phyloP scores from a whole-genome alignment of 129 eudicot species.

The Silybum marianum region DNA sequence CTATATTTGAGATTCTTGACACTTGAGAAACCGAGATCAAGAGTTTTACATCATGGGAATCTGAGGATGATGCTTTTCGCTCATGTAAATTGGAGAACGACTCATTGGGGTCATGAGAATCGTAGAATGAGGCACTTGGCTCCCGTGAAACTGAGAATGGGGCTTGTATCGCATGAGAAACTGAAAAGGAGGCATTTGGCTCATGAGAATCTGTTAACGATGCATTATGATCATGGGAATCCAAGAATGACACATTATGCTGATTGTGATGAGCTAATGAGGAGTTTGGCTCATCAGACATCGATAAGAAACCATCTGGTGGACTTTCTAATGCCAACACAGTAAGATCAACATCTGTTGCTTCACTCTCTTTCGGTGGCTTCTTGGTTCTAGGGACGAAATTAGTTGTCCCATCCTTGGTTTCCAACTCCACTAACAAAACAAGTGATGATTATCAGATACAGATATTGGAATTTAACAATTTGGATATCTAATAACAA shows the following conservation, averaged over 20 bases:
- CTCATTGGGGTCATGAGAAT: conserved; percentile 5
- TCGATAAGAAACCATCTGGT: conserved; percentile 29
- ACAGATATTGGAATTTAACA: background rate
- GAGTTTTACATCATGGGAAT: conserved; percentile 8
- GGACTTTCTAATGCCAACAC: conserved; percentile 39
- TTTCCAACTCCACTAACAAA: conserved; percentile 37
- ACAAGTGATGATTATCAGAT: conserved; percentile 15
- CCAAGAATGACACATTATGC: conserved; percentile 18
- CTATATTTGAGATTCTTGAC: conserved; percentile 17
- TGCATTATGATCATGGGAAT: conserved; percentile 18
- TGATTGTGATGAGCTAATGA: conserved; percentile 19
- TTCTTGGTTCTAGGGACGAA: conserved; percentile 34
- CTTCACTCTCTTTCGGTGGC: conserved; percentile 26
- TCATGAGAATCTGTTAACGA: conserved; percentile 16
- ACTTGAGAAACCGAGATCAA: conserved; percentile 18
- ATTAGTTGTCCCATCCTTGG: conserved; percentile 30
- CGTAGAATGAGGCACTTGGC: conserved; percentile 17
- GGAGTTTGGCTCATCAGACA: conserved; percentile 28
- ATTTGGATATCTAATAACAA: background rate
- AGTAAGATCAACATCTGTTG: conserved; percentile 38
- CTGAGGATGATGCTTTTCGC: conserved; percentile 22
- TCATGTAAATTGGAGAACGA: conserved; percentile 1
- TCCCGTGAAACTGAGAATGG: conserved; percentile 16
- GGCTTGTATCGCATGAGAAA: conserved; percentile 15
- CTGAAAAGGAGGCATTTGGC: conserved; percentile 10